These are phyloP conservation scores for Flaveria bidentis DNA, from an alignment of 129 eudicot species.

Conservation along the genomic window DNA sequence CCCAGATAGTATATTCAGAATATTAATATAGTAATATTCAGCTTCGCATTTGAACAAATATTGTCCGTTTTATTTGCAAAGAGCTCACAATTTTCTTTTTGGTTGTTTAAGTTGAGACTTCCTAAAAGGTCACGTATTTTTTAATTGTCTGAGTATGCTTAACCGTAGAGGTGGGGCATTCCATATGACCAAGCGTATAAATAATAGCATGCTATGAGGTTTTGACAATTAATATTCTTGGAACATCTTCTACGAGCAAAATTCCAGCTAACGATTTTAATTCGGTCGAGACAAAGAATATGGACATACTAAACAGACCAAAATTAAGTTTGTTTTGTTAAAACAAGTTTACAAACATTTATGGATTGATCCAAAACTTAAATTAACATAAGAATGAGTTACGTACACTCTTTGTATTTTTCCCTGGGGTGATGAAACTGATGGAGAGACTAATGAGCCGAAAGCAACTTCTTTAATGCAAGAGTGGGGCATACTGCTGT, in stretches of 20 bases:
- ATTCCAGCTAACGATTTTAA: background rate
- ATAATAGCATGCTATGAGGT: background rate
- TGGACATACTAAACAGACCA: constrained; percentile 6
- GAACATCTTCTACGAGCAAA: background rate
- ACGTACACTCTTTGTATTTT: constrained; percentile 32
- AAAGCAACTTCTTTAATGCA: constrained; percentile 46
- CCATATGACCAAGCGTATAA: no score
- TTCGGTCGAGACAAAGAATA: constrained; percentile 8
- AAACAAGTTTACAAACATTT: background rate
- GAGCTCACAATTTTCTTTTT: no score
- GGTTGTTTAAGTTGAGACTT: no score
- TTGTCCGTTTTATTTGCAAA: no score
- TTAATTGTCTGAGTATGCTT: no score
- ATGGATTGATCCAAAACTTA: constrained; percentile 22
- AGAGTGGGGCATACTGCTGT: constrained; percentile 43
- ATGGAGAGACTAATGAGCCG: constrained; percentile 46
- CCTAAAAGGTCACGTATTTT: no score
- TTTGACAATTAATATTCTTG: no score
- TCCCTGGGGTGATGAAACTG: constrained; percentile 26
- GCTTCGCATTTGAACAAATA: no score
- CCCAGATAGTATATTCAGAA: no score
- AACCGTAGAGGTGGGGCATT: no score
- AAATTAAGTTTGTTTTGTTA: background rate
- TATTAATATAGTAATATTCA: no score
- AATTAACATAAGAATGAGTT: constrained; percentile 3